Evolutionary conservation across 2,329 filamentous ascomycete species (phyloP).

Genomic region (Colletotrichum higginsianum): DNA sequence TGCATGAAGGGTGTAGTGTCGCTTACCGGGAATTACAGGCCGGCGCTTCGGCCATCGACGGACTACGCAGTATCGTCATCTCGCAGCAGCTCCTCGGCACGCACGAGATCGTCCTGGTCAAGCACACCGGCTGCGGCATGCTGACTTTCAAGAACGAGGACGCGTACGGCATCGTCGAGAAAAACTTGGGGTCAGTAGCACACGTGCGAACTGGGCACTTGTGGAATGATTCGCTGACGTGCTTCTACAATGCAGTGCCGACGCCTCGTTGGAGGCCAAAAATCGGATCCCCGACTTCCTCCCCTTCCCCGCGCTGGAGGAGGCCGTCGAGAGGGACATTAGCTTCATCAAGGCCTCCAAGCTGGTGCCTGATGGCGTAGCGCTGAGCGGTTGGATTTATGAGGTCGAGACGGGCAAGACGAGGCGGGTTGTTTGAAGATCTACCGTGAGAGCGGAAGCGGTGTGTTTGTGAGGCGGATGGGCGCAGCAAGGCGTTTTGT

Average conservation of each 20-base stretch:
- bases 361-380: constrained; percentile 71
- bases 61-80: constrained; percentile 81
- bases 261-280: constrained; percentile 45
- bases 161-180: constrained; percentile 64
- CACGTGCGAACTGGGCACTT: neutral
- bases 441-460: constrained; percentile 1
- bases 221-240: neutral
- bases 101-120: constrained; percentile 80
- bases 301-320: constrained; percentile 74
- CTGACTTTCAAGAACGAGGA: constrained; percentile 75
- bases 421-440: constrained; percentile 48
- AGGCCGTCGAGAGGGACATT: constrained; percentile 78
- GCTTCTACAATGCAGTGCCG: constrained; percentile 27
- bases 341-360: constrained; percentile 71
- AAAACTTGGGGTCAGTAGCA: constrained; percentile 66
- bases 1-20: neutral
- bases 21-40: constrained; percentile 55
- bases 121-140: constrained; percentile 84
- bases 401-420: constrained; percentile 80
- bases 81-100: constrained; percentile 86
- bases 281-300: constrained; percentile 69
- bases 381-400: constrained; percentile 82
- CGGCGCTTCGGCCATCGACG: constrained; percentile 76
- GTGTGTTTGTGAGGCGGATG: constrained; percentile 2
- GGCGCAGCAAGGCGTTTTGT: neutral